Conservation (phyloP, 306 rosid species). For the Sindora glabra region DNA sequence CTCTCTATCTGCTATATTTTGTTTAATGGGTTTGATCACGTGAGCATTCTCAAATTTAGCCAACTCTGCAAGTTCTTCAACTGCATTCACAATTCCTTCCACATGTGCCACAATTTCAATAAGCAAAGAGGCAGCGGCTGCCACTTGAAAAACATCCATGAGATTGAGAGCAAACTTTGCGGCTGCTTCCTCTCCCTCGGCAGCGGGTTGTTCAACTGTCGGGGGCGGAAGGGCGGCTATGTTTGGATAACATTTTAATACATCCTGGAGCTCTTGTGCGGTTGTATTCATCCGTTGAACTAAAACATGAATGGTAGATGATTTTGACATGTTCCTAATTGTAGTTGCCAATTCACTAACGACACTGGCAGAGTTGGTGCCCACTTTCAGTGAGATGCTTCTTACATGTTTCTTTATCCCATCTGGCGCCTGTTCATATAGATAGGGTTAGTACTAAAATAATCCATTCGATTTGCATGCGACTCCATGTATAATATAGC, state of each 20-base stretch:
- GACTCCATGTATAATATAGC: too few relatives aligned
- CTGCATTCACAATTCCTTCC: constrained; percentile 47
- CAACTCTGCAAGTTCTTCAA: constrained; percentile 42
- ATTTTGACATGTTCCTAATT: constrained; percentile 53
- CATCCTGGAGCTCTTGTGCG: constrained; percentile 40
- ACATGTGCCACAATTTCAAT: constrained; percentile 46
- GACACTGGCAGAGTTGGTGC: constrained; percentile 33
- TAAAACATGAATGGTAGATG: constrained; percentile 33
- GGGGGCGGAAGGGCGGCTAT: not conserved
- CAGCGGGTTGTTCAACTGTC: not conserved
- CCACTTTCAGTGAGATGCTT: constrained; percentile 31
- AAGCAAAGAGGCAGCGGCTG: constrained; percentile 50
- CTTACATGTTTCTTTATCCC: constrained; percentile 38
- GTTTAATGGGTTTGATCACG: not conserved
- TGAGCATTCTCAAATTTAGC: constrained; percentile 22
- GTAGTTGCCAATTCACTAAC: constrained; percentile 48
- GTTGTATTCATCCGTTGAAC: constrained; percentile 49
- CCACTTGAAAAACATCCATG: constrained; percentile 52
- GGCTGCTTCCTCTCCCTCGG: too few relatives aligned
- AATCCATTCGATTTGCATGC: too few relatives aligned
- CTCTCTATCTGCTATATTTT: too few relatives aligned
- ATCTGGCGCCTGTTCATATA: constrained; percentile 37
- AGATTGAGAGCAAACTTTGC: constrained; percentile 14
- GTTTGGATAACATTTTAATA: constrained; percentile 39
- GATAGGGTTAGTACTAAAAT: not conserved